Evolutionary conservation across 306 rosid genomes (phyloP), one percentile per base, ranked within the genome.

Genomic region (Glycine tomentella): DNA sequence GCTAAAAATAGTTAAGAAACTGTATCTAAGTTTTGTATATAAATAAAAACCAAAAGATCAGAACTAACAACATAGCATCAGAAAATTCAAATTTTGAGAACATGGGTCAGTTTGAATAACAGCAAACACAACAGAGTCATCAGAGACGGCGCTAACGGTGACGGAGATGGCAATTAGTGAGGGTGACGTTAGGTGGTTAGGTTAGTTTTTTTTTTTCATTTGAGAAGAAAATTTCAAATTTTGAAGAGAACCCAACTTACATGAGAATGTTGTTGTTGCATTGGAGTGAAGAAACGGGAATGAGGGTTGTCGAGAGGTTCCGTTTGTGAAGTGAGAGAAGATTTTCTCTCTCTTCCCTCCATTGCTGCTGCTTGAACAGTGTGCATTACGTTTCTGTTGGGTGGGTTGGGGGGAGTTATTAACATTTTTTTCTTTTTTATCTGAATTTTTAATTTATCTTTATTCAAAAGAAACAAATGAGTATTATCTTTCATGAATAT

Each of bases 251-350:
- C 3, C 36, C 12, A 13, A 50, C 14, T 6, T 44, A 90, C 94
- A 88, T 85, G 87, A 42, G 88, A 20, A 48, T 59, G 48, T 16
- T 79, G 84, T n/a, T 85, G 87, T 16, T 83, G 90, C 87, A 85
- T 85, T 79, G 49, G 8, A n/a, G 42, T 34, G 69, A 33, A 64
- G 15, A 15, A 59, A 58, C 17, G 57, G 5, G 42, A 78, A 82
- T 62, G 79, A 15, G 66, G 17, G 14, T 16, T 16, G 66, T 34
- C 9, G 31, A 48, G 68, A 76, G 73, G 49, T 45, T 52, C 57
- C 3, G 40, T 67, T 51, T 46, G 34, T 6, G 64, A 65, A 75
- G 44, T 16, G 81, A 79, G 67, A 73, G 83, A 36, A 8, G 45
- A 34, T 36, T 20, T 15, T 34, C 49, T 36, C 10, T 46, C n/a